A percentile compares a stretch with the other conserved stretches of the same genome.
These are phyloP conservation scores for Xanthoparmelia taractica DNA, from an alignment of 495 filamentous ascomycete genomes.

Conservation along the genomic window DNA sequence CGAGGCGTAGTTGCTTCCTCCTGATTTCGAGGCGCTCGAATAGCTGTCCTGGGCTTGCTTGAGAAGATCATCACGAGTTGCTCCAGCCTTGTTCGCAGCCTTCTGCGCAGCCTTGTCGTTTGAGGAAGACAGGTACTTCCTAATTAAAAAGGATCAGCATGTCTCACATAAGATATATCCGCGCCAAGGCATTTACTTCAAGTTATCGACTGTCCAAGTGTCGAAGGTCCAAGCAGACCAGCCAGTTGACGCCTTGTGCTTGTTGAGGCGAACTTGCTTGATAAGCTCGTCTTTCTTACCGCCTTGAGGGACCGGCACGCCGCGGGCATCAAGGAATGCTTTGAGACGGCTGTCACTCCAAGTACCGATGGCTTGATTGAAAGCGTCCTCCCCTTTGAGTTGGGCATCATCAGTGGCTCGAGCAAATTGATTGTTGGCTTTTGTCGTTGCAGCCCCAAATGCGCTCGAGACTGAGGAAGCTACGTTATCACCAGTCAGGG, in stretches of 20 bases:
- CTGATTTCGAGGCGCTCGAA: conserved; percentile 57
- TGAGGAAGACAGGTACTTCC: conserved; percentile 58
- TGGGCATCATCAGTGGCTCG: conserved; percentile 64
- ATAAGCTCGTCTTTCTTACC: conserved; percentile 74
- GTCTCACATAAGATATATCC: neutral
- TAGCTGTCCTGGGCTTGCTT: conserved; percentile 66
- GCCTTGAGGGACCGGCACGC: conserved; percentile 62
- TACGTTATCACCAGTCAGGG: conserved; percentile 59
- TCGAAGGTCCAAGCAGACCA: conserved; percentile 80
- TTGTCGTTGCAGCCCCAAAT: conserved; percentile 74
- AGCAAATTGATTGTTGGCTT: conserved; percentile 68
- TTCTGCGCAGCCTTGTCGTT: conserved; percentile 60
- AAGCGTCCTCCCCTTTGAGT: conserved; percentile 58
- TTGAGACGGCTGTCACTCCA: conserved; percentile 76
- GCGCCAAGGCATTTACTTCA: conserved; percentile 46
- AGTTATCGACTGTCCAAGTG: conserved; percentile 68
- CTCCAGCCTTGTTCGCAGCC: conserved; percentile 50
- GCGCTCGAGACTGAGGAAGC: conserved; percentile 55
- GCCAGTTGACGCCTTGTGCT: conserved; percentile 63
- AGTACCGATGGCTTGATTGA: conserved; percentile 51
- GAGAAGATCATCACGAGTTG: conserved; percentile 64
- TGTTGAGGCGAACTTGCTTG: conserved; percentile 61
- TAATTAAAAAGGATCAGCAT: conserved; percentile 28
- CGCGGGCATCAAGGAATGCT: conserved; percentile 52
- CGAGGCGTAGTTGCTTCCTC: conserved; percentile 61